A percentile compares a stretch with the other conserved stretches of the same genome.
Conservation (phyloP, 768 basidiomycete species). For the Auriculariales sp. region DNA sequence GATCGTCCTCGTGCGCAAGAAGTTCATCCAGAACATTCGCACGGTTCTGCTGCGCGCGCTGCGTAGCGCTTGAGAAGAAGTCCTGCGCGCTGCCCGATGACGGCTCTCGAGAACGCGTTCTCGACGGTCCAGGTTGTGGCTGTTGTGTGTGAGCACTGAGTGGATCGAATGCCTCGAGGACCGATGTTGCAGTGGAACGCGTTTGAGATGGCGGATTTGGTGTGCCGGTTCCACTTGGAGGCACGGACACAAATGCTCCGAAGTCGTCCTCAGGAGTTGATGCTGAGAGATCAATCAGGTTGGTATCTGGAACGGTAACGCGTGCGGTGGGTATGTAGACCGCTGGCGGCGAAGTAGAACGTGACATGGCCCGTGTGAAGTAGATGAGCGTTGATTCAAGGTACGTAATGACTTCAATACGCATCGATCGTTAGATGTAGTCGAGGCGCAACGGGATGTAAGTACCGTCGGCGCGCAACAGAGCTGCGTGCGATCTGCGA, state of each 20-base stretch:
- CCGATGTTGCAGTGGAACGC: constrained; percentile 4
- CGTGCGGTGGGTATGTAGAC: neutral
- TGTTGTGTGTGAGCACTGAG: neutral
- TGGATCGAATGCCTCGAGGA: neutral
- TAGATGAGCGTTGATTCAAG: too few species aligned
- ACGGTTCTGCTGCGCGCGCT: constrained; percentile 35
- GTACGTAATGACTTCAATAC: too few species aligned
- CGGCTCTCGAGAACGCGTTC: constrained; percentile 34
- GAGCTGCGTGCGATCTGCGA: too few species aligned
- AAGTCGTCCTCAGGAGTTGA: constrained; percentile 31
- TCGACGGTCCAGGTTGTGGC: constrained; percentile 15
- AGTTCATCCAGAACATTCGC: constrained; percentile 48
- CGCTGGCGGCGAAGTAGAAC: neutral
- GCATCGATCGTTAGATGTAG: too few species aligned
- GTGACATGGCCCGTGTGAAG: too few species aligned
- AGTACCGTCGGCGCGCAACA: too few species aligned
- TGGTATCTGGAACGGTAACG: neutral
- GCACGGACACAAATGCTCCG: constrained; percentile 46
- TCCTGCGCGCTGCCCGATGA: constrained; percentile 16
- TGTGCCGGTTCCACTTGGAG: constrained; percentile 20
- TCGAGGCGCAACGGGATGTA: too few species aligned
- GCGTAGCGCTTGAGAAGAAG: constrained; percentile 43
- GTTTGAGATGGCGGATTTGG: constrained; percentile 11
- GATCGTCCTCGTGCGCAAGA: constrained; percentile 53
- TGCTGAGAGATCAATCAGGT: neutral